Percentiles rank a stretch among this genome's conserved stretches.
Conservation (phyloP, 257 asterid species). For the Paulownia fortunei region DNA sequence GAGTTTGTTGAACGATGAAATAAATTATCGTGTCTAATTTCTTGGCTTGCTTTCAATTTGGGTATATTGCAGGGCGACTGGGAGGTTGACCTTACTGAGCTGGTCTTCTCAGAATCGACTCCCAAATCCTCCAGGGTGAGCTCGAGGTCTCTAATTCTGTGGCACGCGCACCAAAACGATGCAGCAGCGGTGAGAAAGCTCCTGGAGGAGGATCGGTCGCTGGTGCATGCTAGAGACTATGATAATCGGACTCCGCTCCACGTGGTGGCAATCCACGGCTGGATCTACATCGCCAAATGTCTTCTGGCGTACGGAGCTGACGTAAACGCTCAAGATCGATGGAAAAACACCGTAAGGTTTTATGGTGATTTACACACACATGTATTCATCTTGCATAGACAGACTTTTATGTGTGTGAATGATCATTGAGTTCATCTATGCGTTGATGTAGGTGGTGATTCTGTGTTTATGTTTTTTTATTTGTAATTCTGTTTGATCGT, state of each 20-base stretch:
- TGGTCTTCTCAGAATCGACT: background rate
- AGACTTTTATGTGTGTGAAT: background rate
- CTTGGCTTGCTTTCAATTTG: background rate
- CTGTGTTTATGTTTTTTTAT: background rate
- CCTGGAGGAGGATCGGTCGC: conserved; percentile 79
- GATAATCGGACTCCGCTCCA: conserved; percentile 94
- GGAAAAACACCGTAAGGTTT: conserved; percentile 84
- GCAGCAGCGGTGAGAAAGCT: conserved; percentile 75
- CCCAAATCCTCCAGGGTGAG: background rate
- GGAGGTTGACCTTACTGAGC: background rate
- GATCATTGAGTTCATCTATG: background rate
- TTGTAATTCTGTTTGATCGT: conserved; percentile 19
- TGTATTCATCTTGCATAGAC: background rate
- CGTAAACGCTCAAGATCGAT: conserved; percentile 97
- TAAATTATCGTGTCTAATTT: background rate
- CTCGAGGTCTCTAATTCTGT: conserved; percentile 40
- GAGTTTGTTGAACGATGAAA: background rate
- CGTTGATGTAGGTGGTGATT: background rate
- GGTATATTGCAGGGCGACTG: background rate
- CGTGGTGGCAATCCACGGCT: conserved; percentile 94
- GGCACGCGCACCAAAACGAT: conserved; percentile 98
- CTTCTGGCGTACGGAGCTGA: conserved; percentile 79
- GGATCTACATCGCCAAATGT: conserved; percentile 84
- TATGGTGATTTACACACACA: background rate
- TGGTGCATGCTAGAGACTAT: conserved; percentile 89